Evolutionary conservation across 2,329 filamentous ascomycete species (phyloP).

Genomic region (Phoma herbarum): DNA sequence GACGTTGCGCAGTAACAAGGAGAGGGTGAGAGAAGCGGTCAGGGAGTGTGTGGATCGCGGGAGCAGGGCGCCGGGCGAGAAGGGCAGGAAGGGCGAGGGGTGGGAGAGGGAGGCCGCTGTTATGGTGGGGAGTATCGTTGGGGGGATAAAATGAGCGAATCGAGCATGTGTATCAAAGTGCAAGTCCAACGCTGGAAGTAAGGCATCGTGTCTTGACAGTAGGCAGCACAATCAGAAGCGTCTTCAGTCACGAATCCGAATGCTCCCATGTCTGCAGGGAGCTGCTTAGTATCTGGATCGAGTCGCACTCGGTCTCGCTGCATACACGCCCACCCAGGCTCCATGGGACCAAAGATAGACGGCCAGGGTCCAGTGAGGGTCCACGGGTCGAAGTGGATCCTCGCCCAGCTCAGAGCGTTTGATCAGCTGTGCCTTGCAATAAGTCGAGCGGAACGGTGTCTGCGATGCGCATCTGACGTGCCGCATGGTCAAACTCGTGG

Average conservation of each 20-base stretch:
- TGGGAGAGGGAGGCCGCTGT: slow-evolving; percentile 95
- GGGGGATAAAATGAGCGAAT: slow-evolving; percentile 51
- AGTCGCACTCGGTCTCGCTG: slow-evolving; percentile 1
- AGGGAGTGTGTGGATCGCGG: slow-evolving; percentile 84
- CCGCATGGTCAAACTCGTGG: slow-evolving; percentile 9
- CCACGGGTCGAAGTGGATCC: not conserved
- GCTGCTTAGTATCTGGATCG: too few relatives aligned
- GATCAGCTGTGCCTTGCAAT: slow-evolving; percentile 16
- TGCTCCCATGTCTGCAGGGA: too few relatives aligned
- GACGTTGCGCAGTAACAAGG: slow-evolving; percentile 78
- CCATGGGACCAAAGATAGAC: not conserved
- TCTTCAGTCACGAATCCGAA: too few relatives aligned
- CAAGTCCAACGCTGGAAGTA: too few relatives aligned
- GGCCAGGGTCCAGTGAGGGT: slow-evolving; percentile 5
- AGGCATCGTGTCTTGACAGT: too few relatives aligned
- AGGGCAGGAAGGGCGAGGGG: slow-evolving; percentile 57
- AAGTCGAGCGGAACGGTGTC: not conserved
- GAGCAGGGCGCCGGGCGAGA: slow-evolving; percentile 70
- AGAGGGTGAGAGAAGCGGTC: slow-evolving; percentile 77
- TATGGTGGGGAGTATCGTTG: slow-evolving; percentile 86
- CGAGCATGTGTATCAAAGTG: too few relatives aligned
- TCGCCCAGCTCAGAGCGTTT: not conserved
- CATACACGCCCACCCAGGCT: not conserved
- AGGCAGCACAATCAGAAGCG: too few relatives aligned
- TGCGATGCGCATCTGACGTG: slow-evolving; percentile 5